phyloP scores from a whole-genome alignment of 1,284 basidiomycete species.

The Trichosporon sp. region DNA sequence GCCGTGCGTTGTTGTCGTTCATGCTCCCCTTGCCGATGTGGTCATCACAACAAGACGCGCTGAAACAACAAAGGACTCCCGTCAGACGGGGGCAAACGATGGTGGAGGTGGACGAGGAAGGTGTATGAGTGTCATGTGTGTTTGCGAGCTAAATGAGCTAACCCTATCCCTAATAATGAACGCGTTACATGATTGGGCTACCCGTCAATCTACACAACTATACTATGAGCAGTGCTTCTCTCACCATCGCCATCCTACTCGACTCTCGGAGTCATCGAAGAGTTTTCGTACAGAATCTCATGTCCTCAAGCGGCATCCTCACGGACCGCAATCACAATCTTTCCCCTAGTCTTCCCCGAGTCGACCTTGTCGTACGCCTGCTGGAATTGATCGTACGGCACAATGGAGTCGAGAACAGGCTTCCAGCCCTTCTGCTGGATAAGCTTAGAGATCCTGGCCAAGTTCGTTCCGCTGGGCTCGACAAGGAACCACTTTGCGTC shows the following conservation, averaged over 20 bases:
- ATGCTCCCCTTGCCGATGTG: neutral
- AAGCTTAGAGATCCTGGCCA: constrained; percentile 6
- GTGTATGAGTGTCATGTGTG: neutral
- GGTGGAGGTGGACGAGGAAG: neutral
- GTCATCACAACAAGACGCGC: neutral
- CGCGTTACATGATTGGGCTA: neutral
- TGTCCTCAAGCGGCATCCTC: neutral
- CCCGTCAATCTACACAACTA: neutral
- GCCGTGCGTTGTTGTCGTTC: neutral
- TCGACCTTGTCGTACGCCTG: constrained; percentile 16
- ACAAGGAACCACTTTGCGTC: constrained; percentile 18
- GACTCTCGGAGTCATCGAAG: no score
- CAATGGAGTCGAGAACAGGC: constrained; percentile 17
- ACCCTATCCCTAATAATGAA: neutral
- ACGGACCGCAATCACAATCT: constrained; percentile 15
- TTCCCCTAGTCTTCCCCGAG: constrained; percentile 8
- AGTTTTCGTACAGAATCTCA: no score
- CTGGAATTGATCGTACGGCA: constrained; percentile 5
- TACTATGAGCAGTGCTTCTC: neutral
- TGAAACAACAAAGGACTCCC: neutral
- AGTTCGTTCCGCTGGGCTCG: constrained; percentile 13
- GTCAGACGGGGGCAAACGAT: neutral
- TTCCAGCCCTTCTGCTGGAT: constrained; percentile 5
- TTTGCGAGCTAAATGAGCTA: neutral
- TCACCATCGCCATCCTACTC: neutral